These are phyloP conservation scores for Rhododendron griersonianum DNA, from an alignment of 148 eudicot genomes.

Conservation along the genomic window DNA sequence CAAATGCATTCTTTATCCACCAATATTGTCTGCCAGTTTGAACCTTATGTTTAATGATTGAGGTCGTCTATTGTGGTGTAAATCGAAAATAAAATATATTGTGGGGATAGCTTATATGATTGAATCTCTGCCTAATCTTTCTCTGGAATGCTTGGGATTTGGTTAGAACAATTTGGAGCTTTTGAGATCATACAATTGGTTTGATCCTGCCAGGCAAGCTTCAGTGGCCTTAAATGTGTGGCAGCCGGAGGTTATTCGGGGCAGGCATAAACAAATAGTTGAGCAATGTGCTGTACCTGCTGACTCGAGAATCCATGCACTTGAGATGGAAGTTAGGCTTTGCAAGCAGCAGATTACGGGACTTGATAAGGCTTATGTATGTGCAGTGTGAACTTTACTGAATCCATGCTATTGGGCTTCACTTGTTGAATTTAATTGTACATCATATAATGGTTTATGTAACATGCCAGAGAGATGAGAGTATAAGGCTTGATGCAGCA, in stretches of 20 bases:
- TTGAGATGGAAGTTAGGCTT: conserved; percentile 83
- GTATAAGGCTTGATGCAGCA: conserved; percentile 51
- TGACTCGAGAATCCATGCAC: conserved; percentile 54
- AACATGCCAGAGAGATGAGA: conserved; percentile 57
- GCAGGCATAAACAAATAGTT: conserved; percentile 70
- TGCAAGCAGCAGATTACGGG: conserved; percentile 70
- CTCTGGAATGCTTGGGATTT: neutral
- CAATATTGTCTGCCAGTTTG: neutral
- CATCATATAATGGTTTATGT: neutral
- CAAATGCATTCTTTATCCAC: neutral
- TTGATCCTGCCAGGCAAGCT: conserved; percentile 59
- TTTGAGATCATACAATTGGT: neutral
- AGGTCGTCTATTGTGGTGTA: neutral
- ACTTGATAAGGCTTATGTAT: conserved; percentile 61
- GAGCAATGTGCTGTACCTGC: conserved; percentile 79
- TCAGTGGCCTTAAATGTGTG: conserved; percentile 86
- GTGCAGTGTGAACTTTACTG: conserved; percentile 12
- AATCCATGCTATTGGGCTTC: conserved; percentile 3
- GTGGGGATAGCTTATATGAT: neutral
- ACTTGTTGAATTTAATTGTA: conserved; percentile 2
- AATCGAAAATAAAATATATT: neutral
- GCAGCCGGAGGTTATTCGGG: conserved; percentile 78
- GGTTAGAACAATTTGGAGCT: neutral
- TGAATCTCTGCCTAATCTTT: neutral
- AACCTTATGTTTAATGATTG: neutral